phyloP scores from a whole-genome alignment of 306 rosid genomes.

The Fagus crenata region DNA sequence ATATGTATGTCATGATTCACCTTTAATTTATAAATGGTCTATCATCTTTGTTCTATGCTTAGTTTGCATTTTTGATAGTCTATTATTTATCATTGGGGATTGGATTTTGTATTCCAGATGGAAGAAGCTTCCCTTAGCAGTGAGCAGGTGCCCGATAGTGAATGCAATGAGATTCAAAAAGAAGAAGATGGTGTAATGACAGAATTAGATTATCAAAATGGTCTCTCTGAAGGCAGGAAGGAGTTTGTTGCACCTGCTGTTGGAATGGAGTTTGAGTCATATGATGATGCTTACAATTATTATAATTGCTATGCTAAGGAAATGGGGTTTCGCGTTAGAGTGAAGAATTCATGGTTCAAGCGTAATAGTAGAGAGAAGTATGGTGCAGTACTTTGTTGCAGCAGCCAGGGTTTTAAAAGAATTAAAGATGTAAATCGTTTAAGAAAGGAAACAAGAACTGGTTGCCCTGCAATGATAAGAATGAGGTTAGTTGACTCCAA shows the following conservation, averaged over 20 bases:
- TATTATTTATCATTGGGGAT: conserved; percentile 12
- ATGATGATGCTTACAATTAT: conserved; percentile 92
- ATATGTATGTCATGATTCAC: neutral
- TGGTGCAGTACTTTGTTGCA: conserved; percentile 96
- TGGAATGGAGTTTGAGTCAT: conserved; percentile 95
- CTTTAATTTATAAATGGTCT: neutral
- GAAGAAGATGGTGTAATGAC: conserved; percentile 46
- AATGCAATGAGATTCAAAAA: conserved; percentile 50
- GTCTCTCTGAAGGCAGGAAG: conserved; percentile 52
- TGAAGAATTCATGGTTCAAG: conserved; percentile 96
- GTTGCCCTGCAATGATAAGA: conserved; percentile 97
- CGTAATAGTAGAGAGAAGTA: conserved; percentile 91
- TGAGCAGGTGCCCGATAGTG: conserved; percentile 52
- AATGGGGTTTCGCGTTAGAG: conserved; percentile 88
- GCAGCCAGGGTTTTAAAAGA: conserved; percentile 98
- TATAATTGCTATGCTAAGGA: conserved; percentile 91
- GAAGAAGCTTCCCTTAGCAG: conserved; percentile 53
- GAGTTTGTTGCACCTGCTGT: conserved; percentile 80
- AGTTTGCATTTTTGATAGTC: conserved; percentile 9
- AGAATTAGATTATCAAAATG: conserved; percentile 58
- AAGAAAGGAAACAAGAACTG: conserved; percentile 93
- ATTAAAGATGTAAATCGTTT: conserved; percentile 77
- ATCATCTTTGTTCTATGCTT: conserved; percentile 3
- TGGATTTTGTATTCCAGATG: conserved; percentile 53
- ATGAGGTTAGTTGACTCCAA: conserved; percentile 80